A percentile compares a stretch with the other conserved stretches of the same genome.
These are phyloP conservation scores for Barnettozyma sp. DNA, from an alignment of 805 yeast species.

Conservation along the genomic window DNA sequence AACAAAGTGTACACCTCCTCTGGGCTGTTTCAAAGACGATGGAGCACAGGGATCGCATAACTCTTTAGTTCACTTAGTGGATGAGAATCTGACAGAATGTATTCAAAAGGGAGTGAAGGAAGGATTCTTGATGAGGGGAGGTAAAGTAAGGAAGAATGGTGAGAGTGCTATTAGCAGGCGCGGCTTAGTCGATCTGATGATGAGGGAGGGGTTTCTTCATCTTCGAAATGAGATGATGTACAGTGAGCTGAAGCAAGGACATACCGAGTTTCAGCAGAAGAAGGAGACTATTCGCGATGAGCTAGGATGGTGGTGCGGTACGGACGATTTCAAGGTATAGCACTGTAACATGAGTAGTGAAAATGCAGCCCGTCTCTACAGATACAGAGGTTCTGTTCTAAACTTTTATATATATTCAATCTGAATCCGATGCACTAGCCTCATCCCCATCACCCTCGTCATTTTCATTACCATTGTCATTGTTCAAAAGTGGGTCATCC, in stretches of 20 bases:
- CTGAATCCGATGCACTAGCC: slow-evolving; percentile 20
- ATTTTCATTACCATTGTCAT: slow-evolving; percentile 17
- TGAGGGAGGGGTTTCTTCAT: slow-evolving; percentile 2
- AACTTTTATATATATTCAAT: slow-evolving; percentile 3
- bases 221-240: slow-evolving; percentile 26
- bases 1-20: too few relatives aligned
- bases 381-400: neutral
- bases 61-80: slow-evolving; percentile 26
- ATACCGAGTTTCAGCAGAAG: slow-evolving; percentile 24
- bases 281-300: slow-evolving; percentile 27
- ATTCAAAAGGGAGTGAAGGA: slow-evolving; percentile 55
- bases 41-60: slow-evolving; percentile 19
- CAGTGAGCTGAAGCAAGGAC: slow-evolving; percentile 26
- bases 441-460: slow-evolving; percentile 28
- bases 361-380: neutral
- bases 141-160: slow-evolving; percentile 39
- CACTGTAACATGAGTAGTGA: neutral
- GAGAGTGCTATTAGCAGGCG: slow-evolving; percentile 32
- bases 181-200: slow-evolving; percentile 18
- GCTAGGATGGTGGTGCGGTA: slow-evolving; percentile 39
- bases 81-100: slow-evolving; percentile 20
- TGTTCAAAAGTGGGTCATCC: neutral
- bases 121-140: slow-evolving; percentile 45
- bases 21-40: slow-evolving; percentile 8
- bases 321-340: slow-evolving; percentile 34